Evolutionary conservation across 176 grass and related monocot species (phyloP).

Genomic region (Olyra latifolia): DNA sequence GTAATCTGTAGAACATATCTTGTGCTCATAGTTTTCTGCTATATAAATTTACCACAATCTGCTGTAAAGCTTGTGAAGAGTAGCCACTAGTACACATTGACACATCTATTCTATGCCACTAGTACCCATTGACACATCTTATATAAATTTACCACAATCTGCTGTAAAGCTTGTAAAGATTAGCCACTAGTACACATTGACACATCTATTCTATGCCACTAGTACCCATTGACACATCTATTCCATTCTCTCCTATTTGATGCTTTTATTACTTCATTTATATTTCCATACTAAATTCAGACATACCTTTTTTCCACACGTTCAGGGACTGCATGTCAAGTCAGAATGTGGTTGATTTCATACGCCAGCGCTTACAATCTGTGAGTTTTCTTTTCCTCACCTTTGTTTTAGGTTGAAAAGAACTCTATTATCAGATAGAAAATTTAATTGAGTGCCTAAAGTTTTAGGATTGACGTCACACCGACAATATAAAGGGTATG

Average conservation of each 20-base stretch:
- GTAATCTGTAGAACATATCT: not conserved
- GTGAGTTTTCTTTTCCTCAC: slow-evolving; percentile 11
- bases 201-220: too few species aligned
- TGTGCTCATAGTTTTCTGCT: not conserved
- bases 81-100: not conserved
- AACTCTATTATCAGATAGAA: not conserved
- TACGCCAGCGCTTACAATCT: not conserved
- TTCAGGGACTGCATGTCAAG: slow-evolving; percentile 10
- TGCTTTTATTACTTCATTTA: too few species aligned
- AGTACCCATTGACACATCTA: too few species aligned
- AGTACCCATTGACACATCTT: too few species aligned
- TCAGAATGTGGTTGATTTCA: not conserved
- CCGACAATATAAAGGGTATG: too few species aligned
- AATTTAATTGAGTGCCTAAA: too few species aligned
- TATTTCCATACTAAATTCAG: not conserved
- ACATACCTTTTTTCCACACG: not conserved
- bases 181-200: too few species aligned
- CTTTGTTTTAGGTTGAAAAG: not conserved
- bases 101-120: too few species aligned
- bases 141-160: too few species aligned
- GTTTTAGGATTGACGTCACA: too few species aligned
- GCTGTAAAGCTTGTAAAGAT: too few species aligned
- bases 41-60: slow-evolving; percentile 8
- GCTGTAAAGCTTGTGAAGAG: not conserved
- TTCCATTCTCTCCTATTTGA: too few species aligned